Evolutionary conservation across 352 stramenopile species (phyloP), one percentile per base, ranked within the genome.

Genomic region (Lagenidium sp.): DNA sequence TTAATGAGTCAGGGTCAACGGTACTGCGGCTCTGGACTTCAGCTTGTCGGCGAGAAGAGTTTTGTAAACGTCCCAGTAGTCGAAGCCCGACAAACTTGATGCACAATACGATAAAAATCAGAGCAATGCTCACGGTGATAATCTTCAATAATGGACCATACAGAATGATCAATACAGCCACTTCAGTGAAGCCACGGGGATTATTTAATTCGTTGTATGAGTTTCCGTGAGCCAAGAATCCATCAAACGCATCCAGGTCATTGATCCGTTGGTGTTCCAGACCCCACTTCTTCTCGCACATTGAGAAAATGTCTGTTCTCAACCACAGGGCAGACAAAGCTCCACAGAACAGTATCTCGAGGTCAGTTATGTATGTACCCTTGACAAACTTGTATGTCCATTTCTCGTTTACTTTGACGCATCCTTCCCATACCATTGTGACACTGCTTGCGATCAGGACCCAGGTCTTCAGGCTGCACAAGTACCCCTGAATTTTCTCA

Each of bases 201-300:
- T 48, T 26, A 6, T 29, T 4, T 3, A 10, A 34, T 7, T 12
- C 21, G 15, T 47, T 6, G 40, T 24, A 55, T 15, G 47, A 40
- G 35, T 55, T 55, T 22, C 39, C 38, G 29, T 55, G 47, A 2
- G 40, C 39, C 18, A 55, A 7, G 40, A 44, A 55, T 2, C 25
- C 25, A 18, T 41, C 3, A 23, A 55, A 55, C 32, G 47, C 36
- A 1, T 18, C 25, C 13, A 49, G 6, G 22, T 55, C 47, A 26
- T 55, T 55, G 25, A 49, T 29, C 3, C 47, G 47, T 36, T 55
- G 47, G 31, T 38, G 19, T 32, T 55, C 47, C 4, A 41, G 2
- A 8, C 22, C 13, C 47, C 47, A 55, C 25, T 55, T 55, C 6
- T 39, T 23, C 19, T 55, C 47, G 20, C 47, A 55, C 6, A 55